Base-by-base conservation (phyloP, 1,284 basidiomycete species). In the Singerocomus rubriflavus region DNA sequence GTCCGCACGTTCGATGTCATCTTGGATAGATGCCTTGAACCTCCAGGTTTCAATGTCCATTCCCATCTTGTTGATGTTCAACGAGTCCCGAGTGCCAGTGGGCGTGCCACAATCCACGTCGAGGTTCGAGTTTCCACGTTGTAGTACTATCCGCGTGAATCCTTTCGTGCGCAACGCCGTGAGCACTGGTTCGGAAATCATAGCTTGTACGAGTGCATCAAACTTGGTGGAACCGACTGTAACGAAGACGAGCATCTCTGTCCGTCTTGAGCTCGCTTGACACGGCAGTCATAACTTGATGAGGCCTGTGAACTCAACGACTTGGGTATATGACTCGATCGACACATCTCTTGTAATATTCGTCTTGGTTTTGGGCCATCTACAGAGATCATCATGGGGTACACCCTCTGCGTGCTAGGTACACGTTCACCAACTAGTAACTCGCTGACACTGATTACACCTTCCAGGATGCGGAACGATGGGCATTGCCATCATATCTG, bases 401-500 rank as follows among this genome's bases (percentile, higher is more conserved):
- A 73, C 51, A 75, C 72, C 11, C 61, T 75, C 39, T 75, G 73
- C 46, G 66, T 74, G 27, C 48, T 73, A 61, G 71, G 71, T 68
- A 53, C 42, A 43, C 48, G 33, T 40, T 48, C 49, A 31, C 6
- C 25, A 34, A 40, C 27, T 29, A 37, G 14, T 35, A 37, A 35
- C 39, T 10, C 10, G n/a, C 36, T 14, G 29, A 35, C 44, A 37
- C 50, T 61, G 30, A 61, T 50, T 42, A 37, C 29, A 11, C 39
- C 43, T 26, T 39, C 46, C 64, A 92, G 94, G 94, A 79, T 99
- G 97, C 72, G 97, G 97, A 51, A 99, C 97, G 7, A 99, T 99
- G 97, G 97, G 97, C 51, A 75, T 98, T 57, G 94, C 97, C 53
- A 82, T 99, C 67, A 82, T 97, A 42, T 97, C 95, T 29, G 97